Base-by-base conservation (phyloP, 352 stramenopile species). In the Globisporangium abappressorium region DNA sequence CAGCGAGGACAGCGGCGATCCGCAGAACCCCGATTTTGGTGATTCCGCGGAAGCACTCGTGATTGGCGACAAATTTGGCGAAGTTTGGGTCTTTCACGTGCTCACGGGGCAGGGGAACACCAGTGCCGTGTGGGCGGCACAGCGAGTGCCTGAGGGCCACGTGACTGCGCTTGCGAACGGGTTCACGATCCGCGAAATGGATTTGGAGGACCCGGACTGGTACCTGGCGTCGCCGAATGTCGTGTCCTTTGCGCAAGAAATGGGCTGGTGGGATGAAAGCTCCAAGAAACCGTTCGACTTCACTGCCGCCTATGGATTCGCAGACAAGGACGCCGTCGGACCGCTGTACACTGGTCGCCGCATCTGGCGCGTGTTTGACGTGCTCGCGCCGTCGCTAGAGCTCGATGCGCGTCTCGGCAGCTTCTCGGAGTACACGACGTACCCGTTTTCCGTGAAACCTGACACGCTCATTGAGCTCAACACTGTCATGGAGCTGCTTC, bases 11-110 rank as follows among this genome's bases (percentile, higher is more conserved):
- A 82, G 73, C 34, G 79, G 79, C 24, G 70, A 83, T 71, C 75
- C 73, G 43, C 43, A 64, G 14, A 57, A 56, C 1, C 79, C 79
- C 12, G 71, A 57, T 18, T 87, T 81, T 72, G 65, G 54, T 1
- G 66, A 71, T 57, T 87, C 76, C 62, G 82, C 77, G 14, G 91
- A 97, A 73, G 76, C 79, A 26, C 76, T 97, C 22, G 86, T 72
- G 20, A 90, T 97, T 43, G 79, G 76, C 12, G 92, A 98, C 76
- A 76, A 85, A 34, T 75, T 85, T 55, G 75, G 75, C 4, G 89
- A 98, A 67, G 85, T 82, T 6, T 98, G 91, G 91, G 76, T 97
- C 5, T 97, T 98, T 77, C 91, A 98, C 68, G 91, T 98, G 46
- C 66, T 97, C 15, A 89, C 91, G 33, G 91, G 96, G 68, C 79